phyloP scores from a whole-genome alignment of 805 yeast species.

The Kazachstania bromeliacearum region DNA sequence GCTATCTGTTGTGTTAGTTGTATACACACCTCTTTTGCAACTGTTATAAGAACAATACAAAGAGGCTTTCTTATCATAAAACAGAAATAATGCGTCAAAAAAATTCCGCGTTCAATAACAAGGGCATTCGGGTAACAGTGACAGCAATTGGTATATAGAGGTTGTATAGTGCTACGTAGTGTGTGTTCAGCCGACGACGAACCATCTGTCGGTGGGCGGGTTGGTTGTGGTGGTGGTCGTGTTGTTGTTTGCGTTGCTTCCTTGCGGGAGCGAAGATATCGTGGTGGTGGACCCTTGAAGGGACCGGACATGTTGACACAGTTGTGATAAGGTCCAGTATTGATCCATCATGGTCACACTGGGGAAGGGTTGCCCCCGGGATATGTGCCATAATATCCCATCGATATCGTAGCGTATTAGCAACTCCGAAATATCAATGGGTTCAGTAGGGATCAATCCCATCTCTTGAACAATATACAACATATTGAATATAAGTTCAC shows the following conservation, averaged over 20 bases:
- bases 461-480: background rate
- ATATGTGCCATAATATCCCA: background rate
- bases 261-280: background rate
- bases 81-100: too few relatives aligned
- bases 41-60: too few relatives aligned
- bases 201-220: slow-evolving; percentile 3
- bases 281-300: background rate
- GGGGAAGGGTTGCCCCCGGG: background rate
- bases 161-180: too few relatives aligned
- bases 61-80: background rate
- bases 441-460: background rate
- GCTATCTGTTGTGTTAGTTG: background rate
- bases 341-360: too few relatives aligned
- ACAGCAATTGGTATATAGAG: too few relatives aligned
- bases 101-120: too few relatives aligned
- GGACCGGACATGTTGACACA: too few relatives aligned
- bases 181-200: slow-evolving; percentile 4
- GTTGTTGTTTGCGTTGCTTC: background rate
- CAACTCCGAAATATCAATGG: background rate
- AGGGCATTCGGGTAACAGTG: too few relatives aligned
- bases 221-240: background rate
- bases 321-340: too few relatives aligned
- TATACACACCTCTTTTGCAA: background rate
- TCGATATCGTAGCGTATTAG: background rate
- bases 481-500: background rate